Base-by-base conservation (phyloP, 331 rosid species). In the Rosa hybrid region DNA sequence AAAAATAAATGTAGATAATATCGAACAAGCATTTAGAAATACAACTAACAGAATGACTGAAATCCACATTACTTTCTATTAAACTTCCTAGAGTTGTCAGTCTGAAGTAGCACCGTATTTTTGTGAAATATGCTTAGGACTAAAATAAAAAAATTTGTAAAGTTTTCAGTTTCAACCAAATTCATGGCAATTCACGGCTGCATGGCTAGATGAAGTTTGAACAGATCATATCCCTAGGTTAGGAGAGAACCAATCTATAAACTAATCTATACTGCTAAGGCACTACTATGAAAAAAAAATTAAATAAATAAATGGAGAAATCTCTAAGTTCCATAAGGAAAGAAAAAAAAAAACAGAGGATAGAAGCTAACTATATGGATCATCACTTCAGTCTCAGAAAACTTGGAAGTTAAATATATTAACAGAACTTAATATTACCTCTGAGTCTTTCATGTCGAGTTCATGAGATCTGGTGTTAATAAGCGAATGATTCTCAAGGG, bases 401-500 rank as follows among this genome's bases (percentile, higher is more conserved):
- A 68, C 69, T 20, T 68, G 50, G 74, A 82, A 44, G 50, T 25
- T 71, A 30, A 34, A 78, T 44, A 7, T 4, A 16, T 70, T 18
- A 79, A 76, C 25, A 76, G 25, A 78, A 82, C 62, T 71, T 68
- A 71, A 75, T 34, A 64, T 71, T 89, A 93, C 98, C 98, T 93
- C 79, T 16, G 82, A 54, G 72, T 87, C 85, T 77, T 80, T 86
- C 72, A 56, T 68, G 63, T 72, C 83, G 25, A 73, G 77, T 78
- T n/a, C n/a, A n/a, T n/a, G n/a, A n/a, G 83, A 79, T 62, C 82
- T 84, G 71, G 72, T 77, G 49, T 84, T 69, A 63, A 54, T 70
- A 46, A 80, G 83, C 68, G 88, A 77, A 82, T 78, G 92, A 81
- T 87, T 78, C 89, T 96, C 99, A 82, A 96, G 83, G 56, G 93